These are phyloP conservation scores for Narthecium ossifragum DNA, from an alignment of 106 monocot species.

Conservation along the genomic window DNA sequence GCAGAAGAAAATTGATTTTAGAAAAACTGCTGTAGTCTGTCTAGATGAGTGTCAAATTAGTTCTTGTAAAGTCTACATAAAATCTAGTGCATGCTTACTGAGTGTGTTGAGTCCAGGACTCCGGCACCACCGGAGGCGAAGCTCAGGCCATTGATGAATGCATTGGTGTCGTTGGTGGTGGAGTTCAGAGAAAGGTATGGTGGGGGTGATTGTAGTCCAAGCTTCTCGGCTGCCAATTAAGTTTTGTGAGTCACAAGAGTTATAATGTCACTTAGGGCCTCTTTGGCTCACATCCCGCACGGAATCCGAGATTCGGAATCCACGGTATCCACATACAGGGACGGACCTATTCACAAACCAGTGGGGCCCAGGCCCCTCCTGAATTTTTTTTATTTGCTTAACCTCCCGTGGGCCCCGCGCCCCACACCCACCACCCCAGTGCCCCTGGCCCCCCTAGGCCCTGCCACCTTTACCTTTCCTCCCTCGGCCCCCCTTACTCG, in stretches of 20 bases:
- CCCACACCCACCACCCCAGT: too few relatives aligned
- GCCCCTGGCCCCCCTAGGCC: too few relatives aligned
- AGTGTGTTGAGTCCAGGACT: constrained; percentile 45
- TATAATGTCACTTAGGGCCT: neutral
- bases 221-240: constrained; percentile 49
- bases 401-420: too few relatives aligned
- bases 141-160: constrained; percentile 58
- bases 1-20: too few relatives aligned
- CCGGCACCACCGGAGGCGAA: constrained; percentile 89
- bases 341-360: too few relatives aligned
- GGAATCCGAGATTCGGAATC: too few relatives aligned
- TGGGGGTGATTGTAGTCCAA: constrained; percentile 49
- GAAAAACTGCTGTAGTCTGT: neutral
- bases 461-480: too few relatives aligned
- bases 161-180: constrained; percentile 12
- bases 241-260: neutral
- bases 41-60: neutral
- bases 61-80: neutral
- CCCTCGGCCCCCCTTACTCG: too few relatives aligned
- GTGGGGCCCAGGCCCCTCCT: too few relatives aligned
- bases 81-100: constrained; percentile 16
- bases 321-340: too few relatives aligned
- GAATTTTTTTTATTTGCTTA: too few relatives aligned
- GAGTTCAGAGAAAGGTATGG: constrained; percentile 58
- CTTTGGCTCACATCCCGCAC: too few relatives aligned